Base-by-base conservation (phyloP, 495 filamentous ascomycete genomes). In the Penicillium robsamsonii region DNA sequence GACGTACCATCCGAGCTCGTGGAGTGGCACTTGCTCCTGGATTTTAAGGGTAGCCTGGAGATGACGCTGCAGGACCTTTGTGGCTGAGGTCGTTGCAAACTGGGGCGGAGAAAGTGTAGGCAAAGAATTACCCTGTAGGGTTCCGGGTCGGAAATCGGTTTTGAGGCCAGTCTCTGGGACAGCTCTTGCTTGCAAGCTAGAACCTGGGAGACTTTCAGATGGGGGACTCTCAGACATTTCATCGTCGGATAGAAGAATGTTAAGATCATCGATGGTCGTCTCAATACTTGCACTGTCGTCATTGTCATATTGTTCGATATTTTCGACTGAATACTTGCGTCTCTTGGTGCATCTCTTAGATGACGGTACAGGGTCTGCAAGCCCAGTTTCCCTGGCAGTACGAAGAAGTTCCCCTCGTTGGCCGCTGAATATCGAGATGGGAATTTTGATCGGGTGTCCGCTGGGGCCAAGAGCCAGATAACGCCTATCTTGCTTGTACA, bases 1-100 rank as follows among this genome's bases (percentile, higher is more conserved):
- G 55, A 96, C 83, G 66, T 91, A 92, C 90, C 92, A 97, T 15
- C 92, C 92, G 0, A 96, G 80, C 57, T 90, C 81, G 57, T 88
- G 79, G 6, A 86, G 72, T 2, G 85, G 80, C 9, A 80, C 81
- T 31, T 63, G 73, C 11, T 82, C 55, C 62, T 96, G 92, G n/a
- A 83, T 59, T 59, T 85, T 80, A 4, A 91, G 65, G 1, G 89
- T 73, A 13, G 69, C 70, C 38, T 75, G 72, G 10, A 96, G 75
- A 50, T 90, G 87, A 18, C 74, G 75, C 38, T 83, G 78, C 0
- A 97, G 76, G 2, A 79, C 66, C 55, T 79, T 84, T 5, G 84
- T 87, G 1, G 89, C 88, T 4, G 66, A 40, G 0, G 70, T 63
- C 9, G 83, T 88, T n/a, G 90, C 89, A 68, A 89, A 91, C 2